These are phyloP conservation scores for Apiospora koreana DNA, from an alignment of 2,329 filamentous ascomycete genomes.

Conservation along the genomic window DNA sequence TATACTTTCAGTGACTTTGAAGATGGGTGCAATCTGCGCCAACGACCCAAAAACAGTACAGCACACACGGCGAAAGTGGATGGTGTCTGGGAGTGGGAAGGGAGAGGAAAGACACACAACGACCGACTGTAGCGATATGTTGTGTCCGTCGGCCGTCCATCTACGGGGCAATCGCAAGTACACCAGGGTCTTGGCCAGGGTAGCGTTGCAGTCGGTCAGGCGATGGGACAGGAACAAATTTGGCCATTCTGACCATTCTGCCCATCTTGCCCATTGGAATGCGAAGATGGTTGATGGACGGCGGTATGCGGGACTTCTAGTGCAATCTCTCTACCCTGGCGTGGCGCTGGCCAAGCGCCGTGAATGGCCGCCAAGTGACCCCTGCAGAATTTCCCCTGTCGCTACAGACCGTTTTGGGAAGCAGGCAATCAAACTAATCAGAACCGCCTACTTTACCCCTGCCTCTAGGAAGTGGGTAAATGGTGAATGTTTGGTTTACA, in stretches of 20 bases:
- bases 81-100: neutral
- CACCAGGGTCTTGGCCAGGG: neutral
- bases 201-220: slow-evolving; percentile 5
- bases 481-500: neutral
- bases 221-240: slow-evolving; percentile 1
- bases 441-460: neutral
- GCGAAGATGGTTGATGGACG: neutral
- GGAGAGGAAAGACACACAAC: neutral
- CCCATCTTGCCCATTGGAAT: neutral
- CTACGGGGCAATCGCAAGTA: neutral
- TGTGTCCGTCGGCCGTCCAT: neutral
- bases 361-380: neutral
- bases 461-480: neutral
- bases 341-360: neutral
- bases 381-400: neutral
- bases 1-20: neutral
- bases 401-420: slow-evolving; percentile 2
- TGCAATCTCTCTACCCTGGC: slow-evolving; percentile 6
- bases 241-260: neutral
- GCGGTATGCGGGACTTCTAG: neutral
- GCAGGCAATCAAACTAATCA: slow-evolving; percentile 5
- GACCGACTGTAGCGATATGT: neutral
- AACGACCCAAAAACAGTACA: neutral
- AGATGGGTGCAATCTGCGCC: neutral
- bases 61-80: slow-evolving; percentile 5